phyloP scores from a whole-genome alignment of 2,329 filamentous ascomycete genomes.

The Neonectria punicea region DNA sequence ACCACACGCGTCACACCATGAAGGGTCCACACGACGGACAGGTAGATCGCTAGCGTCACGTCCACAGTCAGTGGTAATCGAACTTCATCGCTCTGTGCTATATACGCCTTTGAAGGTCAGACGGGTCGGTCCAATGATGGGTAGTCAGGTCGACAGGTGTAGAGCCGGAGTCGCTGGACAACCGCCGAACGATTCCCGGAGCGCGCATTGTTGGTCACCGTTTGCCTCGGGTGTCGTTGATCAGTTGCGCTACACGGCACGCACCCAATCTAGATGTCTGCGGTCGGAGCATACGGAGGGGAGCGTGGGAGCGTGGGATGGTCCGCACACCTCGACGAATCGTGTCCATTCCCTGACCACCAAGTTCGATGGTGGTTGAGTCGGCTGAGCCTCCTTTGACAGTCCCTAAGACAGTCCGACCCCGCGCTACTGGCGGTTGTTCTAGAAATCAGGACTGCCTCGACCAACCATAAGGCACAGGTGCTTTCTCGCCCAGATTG shows the following conservation, averaged over 20 bases:
- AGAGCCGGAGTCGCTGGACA: constrained; percentile 4
- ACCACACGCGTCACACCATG: constrained; percentile 29
- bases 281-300: constrained; percentile 31
- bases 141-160: constrained; percentile 11
- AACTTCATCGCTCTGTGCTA: constrained; percentile 15
- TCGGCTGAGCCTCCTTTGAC: constrained; percentile 38
- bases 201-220: constrained; percentile 24
- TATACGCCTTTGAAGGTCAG: constrained; percentile 2
- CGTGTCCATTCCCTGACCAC: constrained; percentile 29
- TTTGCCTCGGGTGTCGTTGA: constrained; percentile 29
- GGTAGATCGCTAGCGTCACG: constrained; percentile 26
- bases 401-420: constrained; percentile 16
- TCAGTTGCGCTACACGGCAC: constrained; percentile 28
- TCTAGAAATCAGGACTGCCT: constrained; percentile 45
- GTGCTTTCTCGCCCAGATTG: constrained; percentile 29
- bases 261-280: constrained; percentile 35
- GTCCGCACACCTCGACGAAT: constrained; percentile 34
- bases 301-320: constrained; percentile 33
- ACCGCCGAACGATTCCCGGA: constrained; percentile 22
- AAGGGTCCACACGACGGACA: constrained; percentile 17
- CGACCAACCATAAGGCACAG: constrained; percentile 38
- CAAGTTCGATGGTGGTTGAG: constrained; percentile 29
- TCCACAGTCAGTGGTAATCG: constrained; percentile 12
- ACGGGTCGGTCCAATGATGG: constrained; percentile 23
- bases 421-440: constrained; percentile 49